These are phyloP conservation scores for Cajanus cajan DNA, from an alignment of 306 rosid genomes.

Conservation along the genomic window DNA sequence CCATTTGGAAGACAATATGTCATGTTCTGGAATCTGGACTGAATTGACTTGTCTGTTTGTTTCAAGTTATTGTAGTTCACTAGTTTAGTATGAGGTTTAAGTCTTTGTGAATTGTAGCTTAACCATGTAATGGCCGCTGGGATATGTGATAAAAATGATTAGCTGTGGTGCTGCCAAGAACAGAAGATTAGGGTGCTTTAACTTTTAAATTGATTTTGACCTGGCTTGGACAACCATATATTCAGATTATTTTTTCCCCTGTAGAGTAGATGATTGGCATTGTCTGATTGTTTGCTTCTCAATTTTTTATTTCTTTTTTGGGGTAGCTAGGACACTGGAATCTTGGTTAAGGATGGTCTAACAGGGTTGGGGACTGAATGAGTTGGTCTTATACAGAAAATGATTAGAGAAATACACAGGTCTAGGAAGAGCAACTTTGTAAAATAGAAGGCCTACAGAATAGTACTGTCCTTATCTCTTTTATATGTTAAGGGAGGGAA, in stretches of 20 bases:
- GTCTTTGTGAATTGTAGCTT: constrained; percentile 4
- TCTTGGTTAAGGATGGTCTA: constrained; percentile 3
- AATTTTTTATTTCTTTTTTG: neutral
- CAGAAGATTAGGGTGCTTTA: neutral
- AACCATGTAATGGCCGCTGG: neutral
- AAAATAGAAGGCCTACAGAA: neutral
- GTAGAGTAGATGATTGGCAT: neutral
- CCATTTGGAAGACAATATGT: neutral
- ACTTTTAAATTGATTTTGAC: neutral
- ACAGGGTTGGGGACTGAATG: neutral
- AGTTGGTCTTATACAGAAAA: neutral
- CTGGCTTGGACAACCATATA: neutral
- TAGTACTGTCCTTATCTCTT: neutral
- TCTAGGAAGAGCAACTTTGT: neutral
- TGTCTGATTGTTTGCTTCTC: neutral
- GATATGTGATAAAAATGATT: neutral
- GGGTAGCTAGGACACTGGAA: neutral
- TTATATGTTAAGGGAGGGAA: neutral
- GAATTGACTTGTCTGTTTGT: neutral
- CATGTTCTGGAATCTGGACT: neutral
- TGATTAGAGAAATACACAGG: neutral
- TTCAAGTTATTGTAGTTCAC: neutral
- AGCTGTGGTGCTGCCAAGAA: neutral
- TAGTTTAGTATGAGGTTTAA: neutral
- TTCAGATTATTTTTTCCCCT: neutral